Percentiles rank a stretch among this genome's conserved stretches.
Evolutionary conservation across 345 rosid species (phyloP).

Genomic region (Mercurialis annua): DNA sequence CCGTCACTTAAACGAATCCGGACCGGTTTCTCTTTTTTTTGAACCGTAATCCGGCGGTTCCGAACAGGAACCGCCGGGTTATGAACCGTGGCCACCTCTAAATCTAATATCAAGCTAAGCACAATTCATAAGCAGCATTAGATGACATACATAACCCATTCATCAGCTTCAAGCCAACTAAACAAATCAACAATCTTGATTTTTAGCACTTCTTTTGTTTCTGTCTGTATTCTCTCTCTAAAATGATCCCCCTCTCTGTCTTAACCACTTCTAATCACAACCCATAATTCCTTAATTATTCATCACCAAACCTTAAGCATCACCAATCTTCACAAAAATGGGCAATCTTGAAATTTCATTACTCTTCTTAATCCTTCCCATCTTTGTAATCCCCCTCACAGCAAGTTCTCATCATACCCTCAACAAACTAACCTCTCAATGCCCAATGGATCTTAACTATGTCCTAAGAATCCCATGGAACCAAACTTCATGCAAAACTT

Average conservation of each 20-base stretch:
- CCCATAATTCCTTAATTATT: too few species aligned
- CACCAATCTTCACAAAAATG: neutral
- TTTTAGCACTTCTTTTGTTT: neutral
- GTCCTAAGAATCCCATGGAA: slow-evolving; percentile 67
- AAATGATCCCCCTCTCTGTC: neutral
- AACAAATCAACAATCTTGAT: too few species aligned
- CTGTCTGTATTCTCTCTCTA: too few species aligned
- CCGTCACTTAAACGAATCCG: too few species aligned
- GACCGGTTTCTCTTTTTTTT: too few species aligned
- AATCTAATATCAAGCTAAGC: too few species aligned
- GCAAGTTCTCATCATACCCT: neutral
- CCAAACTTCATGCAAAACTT: slow-evolving; percentile 43
- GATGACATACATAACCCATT: too few species aligned
- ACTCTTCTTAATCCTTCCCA: slow-evolving; percentile 11
- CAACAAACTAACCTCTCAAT: slow-evolving; percentile 20
- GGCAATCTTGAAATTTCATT: slow-evolving; percentile 9
- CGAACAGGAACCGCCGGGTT: too few species aligned
- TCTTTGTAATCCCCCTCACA: slow-evolving; percentile 2
- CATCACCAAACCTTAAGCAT: neutral
- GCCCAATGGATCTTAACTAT: slow-evolving; percentile 67
- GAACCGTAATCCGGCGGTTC: too few species aligned
- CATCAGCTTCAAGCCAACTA: too few species aligned
- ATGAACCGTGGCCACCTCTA: too few species aligned
- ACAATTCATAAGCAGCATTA: too few species aligned
- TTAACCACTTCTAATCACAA: neutral